Base-by-base conservation (phyloP, 495 filamentous ascomycete genomes). In the Aspergillus sclerotioniger region DNA sequence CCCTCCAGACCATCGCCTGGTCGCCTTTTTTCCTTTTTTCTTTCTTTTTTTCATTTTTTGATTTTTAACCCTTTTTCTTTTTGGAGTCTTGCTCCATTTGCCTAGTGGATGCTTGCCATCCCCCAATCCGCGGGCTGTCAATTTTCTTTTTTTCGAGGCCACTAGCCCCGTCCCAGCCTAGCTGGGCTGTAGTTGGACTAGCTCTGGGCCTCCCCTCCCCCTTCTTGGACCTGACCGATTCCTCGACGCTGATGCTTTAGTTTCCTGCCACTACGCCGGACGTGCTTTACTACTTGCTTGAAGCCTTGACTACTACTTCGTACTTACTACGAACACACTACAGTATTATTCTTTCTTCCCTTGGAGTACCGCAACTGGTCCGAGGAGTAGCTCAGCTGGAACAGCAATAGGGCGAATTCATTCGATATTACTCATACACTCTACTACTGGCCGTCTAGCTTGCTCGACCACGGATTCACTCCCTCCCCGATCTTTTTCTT, bases 1-100 rank as follows among this genome's bases (percentile, higher is more conserved):
- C 53, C 53, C 58, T 53, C 52, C 58, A 55, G 52, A 28, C 49
- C 43, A 39, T 59, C 50, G 51, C 61, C 49, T 58, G 50, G 54
- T 45, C 41, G 45, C 54, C 44, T 46, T 57, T 25, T 21, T 50
- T 51, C 28, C 45, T 52, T 29, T 48, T 61, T 58, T 58, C 48
- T 58, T 50, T 41, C 33, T 39, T 54, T 17, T 58, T 47, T 53
- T 50, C 29, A 33, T 13, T 33, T 51, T 47, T 56, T 35, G 31
- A 51, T 49, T 47, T 56, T 54, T 57, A n/a, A n/a, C n/a, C 57
- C 49, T 60, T 20, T 48, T 19, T 54, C 51, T 56, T 53, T 58
- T 53, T 50, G 51, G 48, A 39, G 37, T 60, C 53, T 31, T 56
- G 21, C 53, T 60, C 37, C 6, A 17, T 39, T 46, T 13, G 29